Evolutionary conservation across 768 basidiomycete genomes (phyloP).

Genomic region (Tephrocybe sp.): DNA sequence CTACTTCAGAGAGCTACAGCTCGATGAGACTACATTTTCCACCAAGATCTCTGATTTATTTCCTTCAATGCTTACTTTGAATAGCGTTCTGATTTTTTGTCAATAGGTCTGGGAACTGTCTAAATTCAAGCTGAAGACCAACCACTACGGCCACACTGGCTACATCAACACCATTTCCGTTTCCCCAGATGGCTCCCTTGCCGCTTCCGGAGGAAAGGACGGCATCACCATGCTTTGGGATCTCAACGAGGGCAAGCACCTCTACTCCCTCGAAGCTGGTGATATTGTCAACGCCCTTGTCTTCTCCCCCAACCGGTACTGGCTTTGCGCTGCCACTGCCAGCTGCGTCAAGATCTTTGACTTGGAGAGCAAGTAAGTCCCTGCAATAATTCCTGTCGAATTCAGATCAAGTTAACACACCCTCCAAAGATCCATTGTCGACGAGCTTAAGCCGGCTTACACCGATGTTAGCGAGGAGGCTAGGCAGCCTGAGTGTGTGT

Average conservation of each 20-base stretch:
- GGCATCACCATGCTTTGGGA: constrained; percentile 99
- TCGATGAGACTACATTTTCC: constrained; percentile 73
- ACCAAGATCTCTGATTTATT: constrained; percentile 72
- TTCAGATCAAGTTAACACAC: constrained; percentile 3
- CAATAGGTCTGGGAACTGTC: constrained; percentile 97
- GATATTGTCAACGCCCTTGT: constrained; percentile 99
- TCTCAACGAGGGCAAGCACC: constrained; percentile 99
- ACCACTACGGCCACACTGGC: constrained; percentile 99
- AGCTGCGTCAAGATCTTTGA: constrained; percentile 99
- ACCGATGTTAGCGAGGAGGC: constrained; percentile 68
- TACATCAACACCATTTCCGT: constrained; percentile 99
- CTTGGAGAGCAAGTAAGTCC: constrained; percentile 95
- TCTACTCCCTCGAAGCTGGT: constrained; percentile 98
- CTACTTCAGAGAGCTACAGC: constrained; percentile 76
- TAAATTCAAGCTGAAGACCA: constrained; percentile 99
- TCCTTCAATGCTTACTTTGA: constrained; percentile 31
- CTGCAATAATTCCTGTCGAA: not conserved
- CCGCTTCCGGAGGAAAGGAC: constrained; percentile 99
- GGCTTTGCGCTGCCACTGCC: constrained; percentile 97
- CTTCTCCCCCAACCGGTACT: constrained; percentile 99
- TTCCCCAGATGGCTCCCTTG: constrained; percentile 97
- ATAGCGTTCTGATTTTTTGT: constrained; percentile 11
- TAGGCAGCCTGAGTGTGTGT: constrained; percentile 88
- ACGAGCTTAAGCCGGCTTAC: constrained; percentile 97
- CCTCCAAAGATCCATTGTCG: constrained; percentile 81